Conservation (phyloP, 805 yeast species). For the Candida loeiensis region DNA sequence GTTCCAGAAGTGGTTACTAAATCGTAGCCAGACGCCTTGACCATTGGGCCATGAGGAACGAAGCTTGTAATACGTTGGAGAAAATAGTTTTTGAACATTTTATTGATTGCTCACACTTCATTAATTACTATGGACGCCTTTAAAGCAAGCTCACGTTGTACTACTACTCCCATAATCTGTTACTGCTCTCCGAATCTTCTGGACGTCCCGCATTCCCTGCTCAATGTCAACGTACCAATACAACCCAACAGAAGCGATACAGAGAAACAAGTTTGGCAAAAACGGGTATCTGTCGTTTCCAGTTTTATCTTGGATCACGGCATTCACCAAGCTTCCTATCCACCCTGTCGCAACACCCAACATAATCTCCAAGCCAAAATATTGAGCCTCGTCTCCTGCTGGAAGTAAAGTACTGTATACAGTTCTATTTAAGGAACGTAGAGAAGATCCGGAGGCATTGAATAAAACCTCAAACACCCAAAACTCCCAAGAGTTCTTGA, state of each 20-base stretch:
- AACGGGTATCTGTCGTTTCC: slow-evolving; percentile 36
- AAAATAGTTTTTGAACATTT: background rate
- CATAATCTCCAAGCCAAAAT: slow-evolving; percentile 39
- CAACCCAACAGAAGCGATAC: slow-evolving; percentile 20
- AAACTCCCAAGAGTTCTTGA: slow-evolving; percentile 41
- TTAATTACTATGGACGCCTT: too few species aligned
- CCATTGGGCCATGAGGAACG: slow-evolving; percentile 54
- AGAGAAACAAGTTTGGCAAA: slow-evolving; percentile 32
- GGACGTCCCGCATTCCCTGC: slow-evolving; percentile 26
- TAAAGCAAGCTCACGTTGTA: background rate
- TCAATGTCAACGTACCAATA: slow-evolving; percentile 28
- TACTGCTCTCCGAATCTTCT: slow-evolving; percentile 9
- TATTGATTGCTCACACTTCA: background rate
- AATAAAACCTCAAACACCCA: slow-evolving; percentile 40
- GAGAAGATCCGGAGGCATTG: slow-evolving; percentile 30
- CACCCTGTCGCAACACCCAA: slow-evolving; percentile 41
- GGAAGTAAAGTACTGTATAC: slow-evolving; percentile 38
- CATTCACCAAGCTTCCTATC: slow-evolving; percentile 38
- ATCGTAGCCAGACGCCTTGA: slow-evolving; percentile 52
- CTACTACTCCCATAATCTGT: background rate
- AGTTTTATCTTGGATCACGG: slow-evolving; percentile 38
- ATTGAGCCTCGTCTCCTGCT: slow-evolving; percentile 41
- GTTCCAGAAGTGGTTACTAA: slow-evolving; percentile 36
- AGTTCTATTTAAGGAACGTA: slow-evolving; percentile 35
- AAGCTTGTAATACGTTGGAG: slow-evolving; percentile 15